Evolutionary conservation across 306 rosid genomes (phyloP), one percentile per base, ranked within the genome.

Genomic region (Cucumis cinereus): DNA sequence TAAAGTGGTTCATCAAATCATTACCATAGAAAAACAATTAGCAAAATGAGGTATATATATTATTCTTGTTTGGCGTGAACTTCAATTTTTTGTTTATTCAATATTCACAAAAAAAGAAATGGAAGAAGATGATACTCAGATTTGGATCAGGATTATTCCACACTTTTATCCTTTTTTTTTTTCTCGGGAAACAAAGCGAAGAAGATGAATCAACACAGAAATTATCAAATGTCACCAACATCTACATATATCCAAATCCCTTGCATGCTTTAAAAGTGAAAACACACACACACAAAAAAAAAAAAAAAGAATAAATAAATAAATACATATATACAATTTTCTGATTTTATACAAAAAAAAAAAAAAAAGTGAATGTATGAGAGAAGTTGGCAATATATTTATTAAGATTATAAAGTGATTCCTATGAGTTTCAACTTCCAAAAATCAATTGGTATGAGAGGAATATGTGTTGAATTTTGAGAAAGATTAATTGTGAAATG

Each of bases 231-330:
- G 56, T 26, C 57, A 70, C 75, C 15, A 70, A 47, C 3, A 16
- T 45, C 75, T 20, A 70, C 40, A 45, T 43, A 70, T 70, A 70
- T 70, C 24, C 13, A 67, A 67, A 20, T 40, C 20, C 20, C 20
- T 70, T 47, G 75, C 75, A 70, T 47, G 75, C 75, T 30, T 24
- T 24, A 70, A 70, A 70, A 70, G 75, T 17, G 20, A 19, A 24
- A 30, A 28, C 30, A 28, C 30, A 28, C 2, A 28, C 2, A 28
- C 3, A 28, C n/a, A n/a, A n/a, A n/a, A n/a, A n/a, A n/a, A n/a
- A n/a, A n/a, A n/a, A n/a, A n/a, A n/a, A n/a, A n/a, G n/a, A n/a
- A n/a, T n/a, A 28, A 28, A 28, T 28, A 28, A 0, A 28, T 28
- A 28, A 28, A 28, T 28, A 30, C 3, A 30, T 30, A 30, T 30